A percentile compares a stretch with the other conserved stretches of the same genome.
Evolutionary conservation across 306 rosid genomes (phyloP).

Genomic region (Dryas octopetala): DNA sequence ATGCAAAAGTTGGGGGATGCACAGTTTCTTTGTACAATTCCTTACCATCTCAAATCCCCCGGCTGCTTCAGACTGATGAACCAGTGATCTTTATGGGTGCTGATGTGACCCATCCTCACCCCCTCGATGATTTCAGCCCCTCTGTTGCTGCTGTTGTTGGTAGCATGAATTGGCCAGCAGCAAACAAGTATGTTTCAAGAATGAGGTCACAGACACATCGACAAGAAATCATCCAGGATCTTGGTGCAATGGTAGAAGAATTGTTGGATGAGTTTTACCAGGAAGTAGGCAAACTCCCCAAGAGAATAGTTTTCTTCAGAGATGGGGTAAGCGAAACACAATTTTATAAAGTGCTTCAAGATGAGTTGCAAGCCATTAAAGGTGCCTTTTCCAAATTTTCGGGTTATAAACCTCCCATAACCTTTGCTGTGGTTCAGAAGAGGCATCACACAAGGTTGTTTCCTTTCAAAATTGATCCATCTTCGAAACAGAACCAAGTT

Average conservation of each 20-base stretch:
- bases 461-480: conserved; percentile 59
- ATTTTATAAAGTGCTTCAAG: conserved; percentile 72
- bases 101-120: conserved; percentile 98
- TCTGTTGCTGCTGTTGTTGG: conserved; percentile 98
- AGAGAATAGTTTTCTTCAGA: conserved; percentile 80
- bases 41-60: conserved; percentile 81
- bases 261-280: conserved; percentile 76
- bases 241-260: conserved; percentile 79
- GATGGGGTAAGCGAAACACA: conserved; percentile 99
- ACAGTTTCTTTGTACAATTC: conserved; percentile 89
- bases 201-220: conserved; percentile 98
- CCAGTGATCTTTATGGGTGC: conserved; percentile 96
- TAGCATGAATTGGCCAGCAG: conserved; percentile 99
- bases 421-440: conserved; percentile 93
- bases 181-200: conserved; percentile 89
- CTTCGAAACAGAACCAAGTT: conserved; percentile 47
- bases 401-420: conserved; percentile 63
- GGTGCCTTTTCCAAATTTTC: conserved; percentile 64
- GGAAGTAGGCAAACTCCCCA: conserved; percentile 74
- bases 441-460: conserved; percentile 96
- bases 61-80: conserved; percentile 59
- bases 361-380: conserved; percentile 78
- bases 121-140: conserved; percentile 95
- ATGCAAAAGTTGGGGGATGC: conserved; percentile 98
- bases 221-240: conserved; percentile 90